Evolutionary conservation across 2,329 filamentous ascomycete species (phyloP).

Genomic region (Curvularia verruculosa): DNA sequence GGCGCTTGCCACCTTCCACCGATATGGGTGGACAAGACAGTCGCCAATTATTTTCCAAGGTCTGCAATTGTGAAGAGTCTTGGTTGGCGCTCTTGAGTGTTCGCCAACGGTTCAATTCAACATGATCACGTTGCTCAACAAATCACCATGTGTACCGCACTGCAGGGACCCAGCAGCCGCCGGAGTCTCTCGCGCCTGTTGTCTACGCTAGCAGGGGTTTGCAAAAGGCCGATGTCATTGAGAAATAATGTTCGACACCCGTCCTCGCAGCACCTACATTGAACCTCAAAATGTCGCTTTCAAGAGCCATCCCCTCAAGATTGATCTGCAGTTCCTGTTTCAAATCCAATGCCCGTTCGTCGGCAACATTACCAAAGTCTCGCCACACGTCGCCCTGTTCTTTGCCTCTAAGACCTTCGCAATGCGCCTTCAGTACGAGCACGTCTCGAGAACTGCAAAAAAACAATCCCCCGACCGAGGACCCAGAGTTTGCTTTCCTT

Average conservation of each 20-base stretch:
- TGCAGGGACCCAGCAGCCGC: not conserved
- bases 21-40: not conserved
- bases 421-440: conserved; percentile 32
- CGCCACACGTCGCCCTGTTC: conserved; percentile 17
- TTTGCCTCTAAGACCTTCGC: conserved; percentile 13
- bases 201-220: conserved; percentile 2
- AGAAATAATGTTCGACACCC: conserved; percentile 3
- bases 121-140: not conserved
- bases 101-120: not conserved
- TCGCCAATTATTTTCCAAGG: not conserved
- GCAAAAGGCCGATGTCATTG: conserved; percentile 14
- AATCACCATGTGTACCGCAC: not conserved
- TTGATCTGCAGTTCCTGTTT: conserved; percentile 37
- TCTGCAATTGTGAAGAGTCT: not conserved
- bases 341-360: conserved; percentile 12
- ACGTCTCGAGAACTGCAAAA: conserved; percentile 19
- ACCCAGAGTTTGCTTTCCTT: conserved; percentile 25
- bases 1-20: not conserved
- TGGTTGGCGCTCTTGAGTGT: not conserved
- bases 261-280: conserved; percentile 1
- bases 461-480: conserved; percentile 15
- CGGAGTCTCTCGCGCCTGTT: not conserved
- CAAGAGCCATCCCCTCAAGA: conserved; percentile 27
- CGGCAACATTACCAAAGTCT: not conserved
- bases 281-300: conserved; percentile 29